phyloP scores from a whole-genome alignment of 768 basidiomycete genomes.

The Pisolithus microcarpus region DNA sequence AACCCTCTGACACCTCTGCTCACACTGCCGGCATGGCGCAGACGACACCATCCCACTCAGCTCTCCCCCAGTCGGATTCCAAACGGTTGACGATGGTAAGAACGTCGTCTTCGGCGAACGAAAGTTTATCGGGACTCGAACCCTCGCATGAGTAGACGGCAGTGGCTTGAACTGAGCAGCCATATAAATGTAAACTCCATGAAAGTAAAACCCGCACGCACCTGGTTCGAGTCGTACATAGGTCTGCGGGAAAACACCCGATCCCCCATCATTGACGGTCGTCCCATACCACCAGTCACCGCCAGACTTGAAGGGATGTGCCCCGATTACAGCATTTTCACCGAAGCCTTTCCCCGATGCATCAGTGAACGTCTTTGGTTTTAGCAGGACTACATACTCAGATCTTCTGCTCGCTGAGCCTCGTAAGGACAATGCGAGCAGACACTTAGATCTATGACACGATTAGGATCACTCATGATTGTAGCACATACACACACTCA shows the following conservation, averaged over 20 bases:
- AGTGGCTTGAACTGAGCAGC: conserved; percentile 52
- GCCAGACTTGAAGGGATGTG: conserved; percentile 78
- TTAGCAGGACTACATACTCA: conserved; percentile 47
- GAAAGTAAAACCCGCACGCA: conserved; percentile 22
- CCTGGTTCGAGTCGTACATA: conserved; percentile 59
- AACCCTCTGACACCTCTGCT: conserved; percentile 81
- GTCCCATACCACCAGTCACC: conserved; percentile 95
- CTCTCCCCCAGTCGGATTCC: conserved; percentile 96
- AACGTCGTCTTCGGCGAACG: conserved; percentile 74
- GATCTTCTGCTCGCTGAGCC: conserved; percentile 82
- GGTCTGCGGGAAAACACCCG: conserved; percentile 86
- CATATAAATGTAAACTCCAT: background rate
- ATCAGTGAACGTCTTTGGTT: conserved; percentile 2
- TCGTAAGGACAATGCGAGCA: conserved; percentile 80
- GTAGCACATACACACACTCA: conserved; percentile 26
- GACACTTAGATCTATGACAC: conserved; percentile 55
- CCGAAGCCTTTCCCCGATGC: conserved; percentile 51
- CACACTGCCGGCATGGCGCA: conserved; percentile 91
- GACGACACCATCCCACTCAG: conserved; percentile 76
- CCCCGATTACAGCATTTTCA: conserved; percentile 69
- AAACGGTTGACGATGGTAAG: conserved; percentile 73
- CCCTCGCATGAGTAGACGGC: conserved; percentile 77
- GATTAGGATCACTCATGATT: background rate
- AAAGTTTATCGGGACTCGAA: conserved; percentile 69
- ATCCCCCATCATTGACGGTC: conserved; percentile 51